Base-by-base conservation (phyloP, 2,329 filamentous ascomycete species). In the Pseudogymnoascus sp. region DNA sequence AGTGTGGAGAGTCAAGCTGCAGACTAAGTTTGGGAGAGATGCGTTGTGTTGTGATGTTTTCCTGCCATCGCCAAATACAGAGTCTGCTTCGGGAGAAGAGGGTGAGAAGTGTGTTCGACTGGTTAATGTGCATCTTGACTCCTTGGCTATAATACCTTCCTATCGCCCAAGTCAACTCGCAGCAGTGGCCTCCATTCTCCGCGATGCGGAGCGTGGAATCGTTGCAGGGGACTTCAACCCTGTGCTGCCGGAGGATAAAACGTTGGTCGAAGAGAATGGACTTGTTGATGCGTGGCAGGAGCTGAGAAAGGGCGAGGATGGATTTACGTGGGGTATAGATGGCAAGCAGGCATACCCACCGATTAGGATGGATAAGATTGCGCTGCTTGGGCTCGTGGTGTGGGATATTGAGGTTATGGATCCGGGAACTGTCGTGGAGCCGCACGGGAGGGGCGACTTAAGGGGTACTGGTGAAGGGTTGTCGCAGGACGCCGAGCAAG, bases 161-260 rank as follows among this genome's bases (percentile, higher is more conserved):
- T 63, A 59, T 4, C 70, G 74, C 4, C 72, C 70, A 0, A 60
- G 61, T 1, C 74, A 76, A 60, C 38, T 76, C 1, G 64, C 66
- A 0, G 68, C 71, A 12, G 63, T 68, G 1, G 65, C 70, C 0
- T 61, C 60, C 3, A 63, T 72, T 11, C 64, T 77, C 3, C 66
- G 63, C 22, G 64, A 64, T 12, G 61, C 68, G 2, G 69, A 67
- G 0, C 64, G 62, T 22, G 74, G 74, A 0, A 43, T 77, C 3
- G 67, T 76, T 2, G 74, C 74, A 2, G 75, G 75, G 9, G 74
- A 77, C 59, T 77, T 77, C 62, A 76, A 77, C 59, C 71, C 73
- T 2, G 70, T 75, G 2, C 64, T 74, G 3, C 68, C 71, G 0
- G 70, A 73, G 47, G 75, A 78, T 59, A 62, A 63, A 2, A 39